These are phyloP conservation scores for Quercus suber DNA, from an alignment of 306 rosid genomes.

Conservation along the genomic window DNA sequence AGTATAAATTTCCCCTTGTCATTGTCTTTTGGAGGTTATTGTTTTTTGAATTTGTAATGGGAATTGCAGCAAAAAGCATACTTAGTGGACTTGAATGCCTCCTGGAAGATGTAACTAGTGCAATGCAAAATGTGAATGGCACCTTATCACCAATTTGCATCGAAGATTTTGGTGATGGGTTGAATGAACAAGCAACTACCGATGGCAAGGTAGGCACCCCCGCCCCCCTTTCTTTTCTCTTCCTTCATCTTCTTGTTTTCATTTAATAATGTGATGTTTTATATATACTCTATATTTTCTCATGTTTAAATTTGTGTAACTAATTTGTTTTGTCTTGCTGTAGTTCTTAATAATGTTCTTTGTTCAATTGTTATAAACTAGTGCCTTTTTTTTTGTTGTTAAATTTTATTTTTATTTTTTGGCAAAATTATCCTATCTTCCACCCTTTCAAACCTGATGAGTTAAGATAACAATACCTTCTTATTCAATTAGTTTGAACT, in stretches of 20 bases:
- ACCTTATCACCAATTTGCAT: conserved; percentile 18
- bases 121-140: conserved; percentile 28
- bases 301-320: background rate
- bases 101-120: conserved; percentile 39
- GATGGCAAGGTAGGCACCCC: conserved; percentile 35
- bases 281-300: background rate
- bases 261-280: background rate
- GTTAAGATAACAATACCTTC: background rate
- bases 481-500: conserved; percentile 2
- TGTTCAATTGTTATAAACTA: too few relatives aligned
- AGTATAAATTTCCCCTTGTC: background rate
- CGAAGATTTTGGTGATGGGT: conserved; percentile 23
- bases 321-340: background rate
- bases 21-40: background rate
- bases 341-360: too few relatives aligned
- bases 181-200: conserved; percentile 28
- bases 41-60: conserved; percentile 7
- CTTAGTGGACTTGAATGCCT: conserved; percentile 51
- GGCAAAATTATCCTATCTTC: background rate
- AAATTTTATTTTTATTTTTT: too few relatives aligned
- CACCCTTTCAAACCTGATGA: background rate
- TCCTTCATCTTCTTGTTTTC: background rate
- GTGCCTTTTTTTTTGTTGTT: too few relatives aligned
- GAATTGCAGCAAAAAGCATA: conserved; percentile 45
- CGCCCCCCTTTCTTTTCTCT: background rate